Base-by-base conservation (phyloP, 305 asterid species). In the Solanum hybrid region DNA sequence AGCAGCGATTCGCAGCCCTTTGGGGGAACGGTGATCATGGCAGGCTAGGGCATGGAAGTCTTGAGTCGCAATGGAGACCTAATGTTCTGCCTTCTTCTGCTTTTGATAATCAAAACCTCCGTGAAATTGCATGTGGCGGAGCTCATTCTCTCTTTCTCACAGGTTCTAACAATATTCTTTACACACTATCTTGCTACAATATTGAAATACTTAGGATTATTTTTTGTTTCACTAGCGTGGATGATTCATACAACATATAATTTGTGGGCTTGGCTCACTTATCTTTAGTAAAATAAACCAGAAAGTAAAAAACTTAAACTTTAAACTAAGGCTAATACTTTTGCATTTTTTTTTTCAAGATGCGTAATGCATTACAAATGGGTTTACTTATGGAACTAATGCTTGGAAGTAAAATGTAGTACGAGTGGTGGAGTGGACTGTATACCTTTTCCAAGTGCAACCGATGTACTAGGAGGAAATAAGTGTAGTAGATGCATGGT, bases 1-100 rank as follows among this genome's bases (percentile, higher is more conserved):
- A 91, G 92, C 90, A 90, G 93, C 90, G 88, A 86, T 91, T 96
- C 51, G 99, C 94, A 35, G 99, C 97, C 69, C 90, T 95, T 85
- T 97, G 99, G 99, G 99, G 99, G 26, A 97, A 97, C 82, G 99
- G 99, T 19, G 99, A 97, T 94, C 94, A 92, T 76, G 99, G 99
- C 90, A 95, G 99, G 91, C 92, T 97, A 91, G 99, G 99, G 40
- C 92, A 94, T 42, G 98, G 99, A 87, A 93, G 86, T 87, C 93
- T 96, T 93, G 95, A 93, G 90, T 96, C 99, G 14, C 94, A 93
- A 76, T 97, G 98, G 98, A 93, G 91, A 79, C 99, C 99, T 72
- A 91, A 90, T 89, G 92, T 94, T 86, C 90, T 96, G 87, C 51
- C 35, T 40, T 89, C 98, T 42, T 91, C 96, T 27, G 95, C 94